Evolutionary conservation across 495 filamentous ascomycete species (phyloP).

Genomic region (Penicillium flavigenum): DNA sequence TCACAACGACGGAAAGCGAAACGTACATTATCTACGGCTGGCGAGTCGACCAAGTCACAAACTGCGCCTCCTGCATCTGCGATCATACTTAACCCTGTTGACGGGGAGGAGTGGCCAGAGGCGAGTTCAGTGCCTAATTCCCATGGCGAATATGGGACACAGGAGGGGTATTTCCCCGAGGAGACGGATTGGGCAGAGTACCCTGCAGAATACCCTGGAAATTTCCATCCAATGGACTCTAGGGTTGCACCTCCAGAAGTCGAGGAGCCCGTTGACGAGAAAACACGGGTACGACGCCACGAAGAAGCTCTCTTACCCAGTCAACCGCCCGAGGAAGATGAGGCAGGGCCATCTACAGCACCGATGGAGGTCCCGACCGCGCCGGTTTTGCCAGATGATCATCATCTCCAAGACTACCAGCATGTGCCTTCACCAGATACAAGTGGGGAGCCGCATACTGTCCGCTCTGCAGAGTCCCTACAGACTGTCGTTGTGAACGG

Average conservation of each 20-base stretch:
- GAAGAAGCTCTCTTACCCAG: conserved; percentile 72
- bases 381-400: conserved; percentile 43
- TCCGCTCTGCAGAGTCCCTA: conserved; percentile 43
- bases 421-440: conserved; percentile 31
- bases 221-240: conserved; percentile 27
- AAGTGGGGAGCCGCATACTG: conserved; percentile 32
- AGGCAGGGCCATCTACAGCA: conserved; percentile 50
- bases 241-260: conserved; percentile 55
- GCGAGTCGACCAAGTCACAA: conserved; percentile 25
- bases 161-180: conserved; percentile 40
- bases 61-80: conserved; percentile 6
- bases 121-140: conserved; percentile 28
- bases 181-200: conserved; percentile 36
- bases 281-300: conserved; percentile 63
- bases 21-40: conserved; percentile 27
- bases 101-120: conserved; percentile 33
- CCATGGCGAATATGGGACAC: conserved; percentile 31
- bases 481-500: conserved; percentile 39
- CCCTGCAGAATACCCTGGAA: conserved; percentile 27
- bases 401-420: conserved; percentile 39
- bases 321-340: conserved; percentile 54
- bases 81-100: conserved; percentile 19
- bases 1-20: conserved; percentile 58
- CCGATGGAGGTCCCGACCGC: conserved; percentile 32
- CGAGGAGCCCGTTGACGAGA: conserved; percentile 63